These are phyloP conservation scores for Dothideomycetidae sp. DNA, from an alignment of 2,329 filamentous ascomycete species.

Conservation along the genomic window DNA sequence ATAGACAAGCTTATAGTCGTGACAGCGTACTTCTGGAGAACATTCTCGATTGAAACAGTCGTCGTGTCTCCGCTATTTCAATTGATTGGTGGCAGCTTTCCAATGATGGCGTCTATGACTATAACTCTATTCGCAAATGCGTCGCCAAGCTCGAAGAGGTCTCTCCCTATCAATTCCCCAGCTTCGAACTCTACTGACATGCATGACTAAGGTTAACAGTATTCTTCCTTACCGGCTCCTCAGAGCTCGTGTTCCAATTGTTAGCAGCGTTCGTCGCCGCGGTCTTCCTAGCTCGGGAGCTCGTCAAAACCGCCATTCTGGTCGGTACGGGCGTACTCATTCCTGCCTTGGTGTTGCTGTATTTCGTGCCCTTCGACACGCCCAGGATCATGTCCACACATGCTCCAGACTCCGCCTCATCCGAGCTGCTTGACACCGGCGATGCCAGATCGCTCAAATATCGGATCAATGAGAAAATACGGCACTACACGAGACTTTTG, in stretches of 20 bases:
- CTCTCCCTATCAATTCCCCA: no score
- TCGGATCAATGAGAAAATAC: no score
- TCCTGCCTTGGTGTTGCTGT: slow-evolving; percentile 1
- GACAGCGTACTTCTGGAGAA: no score
- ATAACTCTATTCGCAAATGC: slow-evolving; percentile 3
- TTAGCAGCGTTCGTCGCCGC: slow-evolving; percentile 2
- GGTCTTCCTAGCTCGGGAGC: not conserved
- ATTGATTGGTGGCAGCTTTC: slow-evolving; percentile 1
- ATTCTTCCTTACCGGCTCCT: slow-evolving; percentile 4
- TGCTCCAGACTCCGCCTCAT: not conserved
- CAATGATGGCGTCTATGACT: slow-evolving; percentile 1
- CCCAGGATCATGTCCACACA: not conserved
- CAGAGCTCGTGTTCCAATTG: slow-evolving; percentile 4
- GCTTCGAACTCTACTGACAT: no score
- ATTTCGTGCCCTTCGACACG: not conserved
- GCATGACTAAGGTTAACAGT: not conserved
- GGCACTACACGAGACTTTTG: no score
- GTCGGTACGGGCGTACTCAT: slow-evolving; percentile 1
- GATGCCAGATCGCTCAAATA: no score
- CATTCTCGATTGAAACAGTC: no score
- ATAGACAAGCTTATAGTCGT: no score
- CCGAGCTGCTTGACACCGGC: no score
- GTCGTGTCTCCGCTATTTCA: slow-evolving; percentile 3
- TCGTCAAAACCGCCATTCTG: slow-evolving; percentile 4
- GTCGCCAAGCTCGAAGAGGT: not conserved